phyloP scores from a whole-genome alignment of 2,329 filamentous ascomycete genomes.

The Bipolaris gigantea region DNA sequence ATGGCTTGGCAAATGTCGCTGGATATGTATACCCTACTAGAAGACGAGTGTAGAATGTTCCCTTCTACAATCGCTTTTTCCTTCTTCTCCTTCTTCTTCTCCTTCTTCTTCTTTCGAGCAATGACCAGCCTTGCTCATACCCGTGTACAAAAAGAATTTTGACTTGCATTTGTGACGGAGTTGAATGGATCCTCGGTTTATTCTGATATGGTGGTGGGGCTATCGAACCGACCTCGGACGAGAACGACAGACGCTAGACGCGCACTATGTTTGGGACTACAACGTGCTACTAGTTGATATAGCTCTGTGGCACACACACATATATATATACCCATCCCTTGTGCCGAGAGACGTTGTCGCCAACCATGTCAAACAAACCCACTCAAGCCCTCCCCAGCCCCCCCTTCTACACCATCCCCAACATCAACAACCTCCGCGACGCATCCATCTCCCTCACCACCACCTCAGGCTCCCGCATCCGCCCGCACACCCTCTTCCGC shows the following conservation, averaged over 20 bases:
- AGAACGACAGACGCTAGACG: not conserved
- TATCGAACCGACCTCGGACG: not conserved
- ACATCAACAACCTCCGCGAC: slow-evolving; percentile 44
- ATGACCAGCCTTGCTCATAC: not conserved
- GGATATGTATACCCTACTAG: slow-evolving; percentile 11
- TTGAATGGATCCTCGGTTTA: not conserved
- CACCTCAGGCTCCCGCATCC: slow-evolving; percentile 47
- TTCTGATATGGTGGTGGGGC: not conserved
- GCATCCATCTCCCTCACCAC: slow-evolving; percentile 30
- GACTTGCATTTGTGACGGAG: not conserved
- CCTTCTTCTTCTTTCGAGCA: not conserved
- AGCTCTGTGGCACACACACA: no score
- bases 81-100: no score
- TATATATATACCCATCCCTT: no score
- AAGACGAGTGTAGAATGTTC: not conserved
- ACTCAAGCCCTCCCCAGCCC: slow-evolving; percentile 23
- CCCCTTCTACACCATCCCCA: slow-evolving; percentile 40
- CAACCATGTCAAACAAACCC: not conserved
- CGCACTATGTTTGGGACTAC: not conserved
- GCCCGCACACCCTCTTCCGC: slow-evolving; percentile 63
- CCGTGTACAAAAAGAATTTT: not conserved
- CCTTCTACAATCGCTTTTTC: not conserved
- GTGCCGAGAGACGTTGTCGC: not conserved
- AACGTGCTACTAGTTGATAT: not conserved
- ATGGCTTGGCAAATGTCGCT: not conserved